A percentile compares a stretch with the other conserved stretches of the same genome.
phyloP scores from a whole-genome alignment of 352 stramenopile genomes.

The Globisporangium apiculatum region DNA sequence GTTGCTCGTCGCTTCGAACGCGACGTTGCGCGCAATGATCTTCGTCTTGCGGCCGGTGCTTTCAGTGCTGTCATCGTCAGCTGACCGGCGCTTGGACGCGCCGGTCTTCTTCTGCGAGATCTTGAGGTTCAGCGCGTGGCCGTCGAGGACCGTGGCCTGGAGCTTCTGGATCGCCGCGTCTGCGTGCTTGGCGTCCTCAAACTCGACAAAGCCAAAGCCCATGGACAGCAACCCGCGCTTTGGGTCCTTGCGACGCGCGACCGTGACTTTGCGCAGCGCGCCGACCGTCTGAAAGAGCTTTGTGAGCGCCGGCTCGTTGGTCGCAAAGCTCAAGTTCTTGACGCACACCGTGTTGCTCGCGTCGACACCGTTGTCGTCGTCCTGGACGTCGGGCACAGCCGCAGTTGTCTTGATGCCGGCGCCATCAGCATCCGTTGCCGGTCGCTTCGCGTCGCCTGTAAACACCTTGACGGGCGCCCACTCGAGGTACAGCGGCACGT shows the following conservation, averaged over 20 bases:
- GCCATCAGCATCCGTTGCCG: conserved; percentile 11
- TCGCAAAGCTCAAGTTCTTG: conserved; percentile 99
- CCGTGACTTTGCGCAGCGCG: conserved; percentile 80
- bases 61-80: conserved; percentile 18
- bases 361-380: conserved; percentile 63
- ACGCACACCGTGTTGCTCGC: conserved; percentile 92
- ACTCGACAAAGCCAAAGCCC: conserved; percentile 99
- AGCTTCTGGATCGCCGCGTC: conserved; percentile 75
- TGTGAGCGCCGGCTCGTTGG: conserved; percentile 85
- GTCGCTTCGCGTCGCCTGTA: conserved; percentile 12
- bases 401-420: conserved; percentile 54
- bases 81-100: conserved; percentile 30
- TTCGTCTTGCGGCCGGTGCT: conserved; percentile 82
- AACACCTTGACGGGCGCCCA: conserved; percentile 93
- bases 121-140: conserved; percentile 92
- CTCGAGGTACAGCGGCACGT: conserved; percentile 98
- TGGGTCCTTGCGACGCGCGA: conserved; percentile 78
- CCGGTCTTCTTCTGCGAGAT: conserved; percentile 87
- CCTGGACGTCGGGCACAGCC: conserved; percentile 51
- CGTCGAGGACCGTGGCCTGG: conserved; percentile 89
- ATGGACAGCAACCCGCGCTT: conserved; percentile 90
- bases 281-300: conserved; percentile 64
- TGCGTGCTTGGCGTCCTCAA: conserved; percentile 79
- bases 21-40: conserved; percentile 98
- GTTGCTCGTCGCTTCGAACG: conserved; percentile 96